phyloP scores from a whole-genome alignment of 192 early-diverging fungal genomes.

The Piromyces sp. region DNA sequence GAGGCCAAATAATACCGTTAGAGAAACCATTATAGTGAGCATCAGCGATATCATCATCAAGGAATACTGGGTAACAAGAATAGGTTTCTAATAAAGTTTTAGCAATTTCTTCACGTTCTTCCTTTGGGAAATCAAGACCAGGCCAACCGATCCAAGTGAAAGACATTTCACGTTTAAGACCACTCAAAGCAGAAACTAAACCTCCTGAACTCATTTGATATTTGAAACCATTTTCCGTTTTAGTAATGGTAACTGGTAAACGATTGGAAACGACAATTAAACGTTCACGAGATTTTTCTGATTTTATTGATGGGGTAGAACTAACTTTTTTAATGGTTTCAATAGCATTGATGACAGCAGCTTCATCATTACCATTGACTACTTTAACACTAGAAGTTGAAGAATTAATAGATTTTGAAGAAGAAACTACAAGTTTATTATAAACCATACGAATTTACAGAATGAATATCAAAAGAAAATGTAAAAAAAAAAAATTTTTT shows the following conservation, averaged over 20 bases:
- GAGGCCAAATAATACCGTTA: constrained; percentile 52
- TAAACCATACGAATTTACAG: background rate
- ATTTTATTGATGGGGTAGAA: background rate
- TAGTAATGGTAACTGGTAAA: constrained; percentile 75
- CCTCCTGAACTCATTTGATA: constrained; percentile 87
- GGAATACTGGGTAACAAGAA: constrained; percentile 82
- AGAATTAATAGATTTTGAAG: background rate
- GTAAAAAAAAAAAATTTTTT: background rate
- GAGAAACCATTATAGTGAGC: constrained; percentile 97
- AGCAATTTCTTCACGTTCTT: constrained; percentile 52
- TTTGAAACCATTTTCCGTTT: constrained; percentile 25
- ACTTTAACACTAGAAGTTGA: background rate
- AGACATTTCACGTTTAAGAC: constrained; percentile 81
- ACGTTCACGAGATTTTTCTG: constrained; percentile 8
- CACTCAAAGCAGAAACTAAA: constrained; percentile 82
- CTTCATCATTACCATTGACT: background rate
- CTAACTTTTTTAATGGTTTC: background rate
- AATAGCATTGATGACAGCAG: background rate
- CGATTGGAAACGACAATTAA: constrained; percentile 91
- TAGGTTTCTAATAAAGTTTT: constrained; percentile 56
- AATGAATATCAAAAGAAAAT: background rate
- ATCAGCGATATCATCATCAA: constrained; percentile 82
- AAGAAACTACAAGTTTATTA: background rate
- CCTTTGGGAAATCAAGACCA: constrained; percentile 63
- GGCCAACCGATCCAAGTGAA: constrained; percentile 99